Conservation (phyloP, 2,329 filamentous ascomycete species). For the Hypoxylon sp. region DNA sequence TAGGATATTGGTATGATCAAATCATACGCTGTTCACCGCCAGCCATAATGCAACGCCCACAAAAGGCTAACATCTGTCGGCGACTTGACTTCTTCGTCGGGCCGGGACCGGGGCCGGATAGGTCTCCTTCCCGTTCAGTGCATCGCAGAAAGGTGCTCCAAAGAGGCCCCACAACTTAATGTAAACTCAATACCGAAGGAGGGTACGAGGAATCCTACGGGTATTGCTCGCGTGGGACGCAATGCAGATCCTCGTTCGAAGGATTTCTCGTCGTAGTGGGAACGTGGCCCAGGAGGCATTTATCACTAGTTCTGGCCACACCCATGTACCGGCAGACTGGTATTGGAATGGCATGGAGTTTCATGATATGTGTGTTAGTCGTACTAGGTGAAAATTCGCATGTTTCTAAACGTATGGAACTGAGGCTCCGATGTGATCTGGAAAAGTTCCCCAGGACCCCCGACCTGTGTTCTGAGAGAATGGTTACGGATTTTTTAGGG, state of each 20-base stretch:
- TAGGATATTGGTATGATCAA: neutral
- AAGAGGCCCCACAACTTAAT: conserved; percentile 1
- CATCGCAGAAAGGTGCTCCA: neutral
- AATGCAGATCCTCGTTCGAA: neutral
- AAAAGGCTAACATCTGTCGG: conserved; percentile 4
- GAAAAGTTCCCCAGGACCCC: neutral
- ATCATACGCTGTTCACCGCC: conserved; percentile 1
- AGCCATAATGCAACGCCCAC: neutral
- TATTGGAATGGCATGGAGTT: neutral
- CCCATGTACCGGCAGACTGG: neutral
- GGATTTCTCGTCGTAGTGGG: neutral
- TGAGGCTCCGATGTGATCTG: neutral
- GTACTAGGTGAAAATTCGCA: neutral
- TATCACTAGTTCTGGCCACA: neutral
- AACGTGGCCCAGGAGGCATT: neutral
- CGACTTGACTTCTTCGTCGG: conserved; percentile 5
- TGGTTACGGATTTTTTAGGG: neutral
- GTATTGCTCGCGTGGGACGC: neutral
- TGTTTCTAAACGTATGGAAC: neutral
- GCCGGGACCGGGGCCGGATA: conserved; percentile 7
- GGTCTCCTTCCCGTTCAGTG: conserved; percentile 19
- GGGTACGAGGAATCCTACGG: neutral
- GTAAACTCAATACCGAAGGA: neutral
- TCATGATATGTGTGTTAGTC: neutral
- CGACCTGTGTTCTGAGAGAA: neutral